phyloP scores from a whole-genome alignment of 306 rosid genomes.

The Rosa persica region DNA sequence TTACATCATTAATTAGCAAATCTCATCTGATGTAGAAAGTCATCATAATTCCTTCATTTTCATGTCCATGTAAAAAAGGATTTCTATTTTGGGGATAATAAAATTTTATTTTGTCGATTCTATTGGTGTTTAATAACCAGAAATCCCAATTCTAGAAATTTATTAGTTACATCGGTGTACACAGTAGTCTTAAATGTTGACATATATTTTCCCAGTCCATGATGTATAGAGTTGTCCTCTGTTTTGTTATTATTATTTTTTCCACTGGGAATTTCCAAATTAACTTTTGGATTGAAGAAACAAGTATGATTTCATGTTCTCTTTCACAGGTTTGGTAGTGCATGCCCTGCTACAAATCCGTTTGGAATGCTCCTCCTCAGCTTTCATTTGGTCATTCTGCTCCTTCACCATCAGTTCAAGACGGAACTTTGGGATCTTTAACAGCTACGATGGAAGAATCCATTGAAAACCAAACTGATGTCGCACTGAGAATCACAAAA shows the following conservation, averaged over 20 bases:
- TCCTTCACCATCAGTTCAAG: slow-evolving; percentile 68
- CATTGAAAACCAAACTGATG: slow-evolving; percentile 11
- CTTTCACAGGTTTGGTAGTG: slow-evolving; percentile 57
- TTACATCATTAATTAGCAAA: no score
- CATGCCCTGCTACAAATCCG: slow-evolving; percentile 61
- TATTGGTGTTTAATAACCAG: no score
- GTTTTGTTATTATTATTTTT: background rate
- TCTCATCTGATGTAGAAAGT: no score
- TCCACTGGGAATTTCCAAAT: background rate
- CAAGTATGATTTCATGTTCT: background rate
- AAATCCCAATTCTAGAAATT: background rate
- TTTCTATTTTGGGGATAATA: no score
- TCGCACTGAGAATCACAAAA: slow-evolving; percentile 46
- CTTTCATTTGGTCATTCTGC: slow-evolving; percentile 55
- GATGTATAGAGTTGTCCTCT: background rate
- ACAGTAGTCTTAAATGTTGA: background rate
- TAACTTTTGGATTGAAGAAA: background rate
- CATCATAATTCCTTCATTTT: no score
- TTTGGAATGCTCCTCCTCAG: slow-evolving; percentile 88
- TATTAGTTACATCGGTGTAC: background rate
- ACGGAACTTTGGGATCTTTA: slow-evolving; percentile 59
- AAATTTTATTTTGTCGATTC: no score
- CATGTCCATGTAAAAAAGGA: no score
- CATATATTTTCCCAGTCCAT: background rate
- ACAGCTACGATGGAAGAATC: background rate